Conservation (phyloP, 371 early-diverging fungal species). For the Mortierella sp. region DNA sequence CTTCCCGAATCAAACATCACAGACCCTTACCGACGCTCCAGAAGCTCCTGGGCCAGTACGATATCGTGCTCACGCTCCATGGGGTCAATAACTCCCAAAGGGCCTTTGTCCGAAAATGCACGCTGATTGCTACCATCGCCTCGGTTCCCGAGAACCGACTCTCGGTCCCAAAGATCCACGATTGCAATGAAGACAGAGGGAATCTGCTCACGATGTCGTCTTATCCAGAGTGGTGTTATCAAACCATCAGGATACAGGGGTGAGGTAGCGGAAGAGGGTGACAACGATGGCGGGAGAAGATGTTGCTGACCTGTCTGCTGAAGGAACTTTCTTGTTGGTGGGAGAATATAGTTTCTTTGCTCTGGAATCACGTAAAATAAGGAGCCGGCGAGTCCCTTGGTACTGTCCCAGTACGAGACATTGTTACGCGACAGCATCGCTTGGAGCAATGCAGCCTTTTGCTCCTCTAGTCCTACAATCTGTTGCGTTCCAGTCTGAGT, state of each 20-base stretch:
- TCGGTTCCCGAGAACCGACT: slow-evolving; percentile 16
- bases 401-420: slow-evolving; percentile 54
- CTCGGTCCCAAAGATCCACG: slow-evolving; percentile 73
- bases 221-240: slow-evolving; percentile 78
- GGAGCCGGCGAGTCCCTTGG: slow-evolving; percentile 51
- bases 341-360: slow-evolving; percentile 53
- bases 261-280: slow-evolving; percentile 76
- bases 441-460: slow-evolving; percentile 40
- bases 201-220: slow-evolving; percentile 67
- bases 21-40: slow-evolving; percentile 61
- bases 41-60: slow-evolving; percentile 71
- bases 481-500: slow-evolving; percentile 10
- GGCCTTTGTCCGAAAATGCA: slow-evolving; percentile 62
- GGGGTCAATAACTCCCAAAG: slow-evolving; percentile 66
- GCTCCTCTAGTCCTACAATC: slow-evolving; percentile 24
- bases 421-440: slow-evolving; percentile 56
- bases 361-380: slow-evolving; percentile 55
- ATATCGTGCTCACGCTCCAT: slow-evolving; percentile 72
- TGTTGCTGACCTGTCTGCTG: slow-evolving; percentile 48
- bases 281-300: slow-evolving; percentile 67
- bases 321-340: slow-evolving; percentile 52
- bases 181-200: slow-evolving; percentile 80
- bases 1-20: slow-evolving; percentile 53
- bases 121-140: slow-evolving; percentile 29
- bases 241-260: slow-evolving; percentile 87